These are phyloP conservation scores for Pseudocercospora eumusae DNA, from an alignment of 2,329 filamentous ascomycete genomes.

Conservation along the genomic window DNA sequence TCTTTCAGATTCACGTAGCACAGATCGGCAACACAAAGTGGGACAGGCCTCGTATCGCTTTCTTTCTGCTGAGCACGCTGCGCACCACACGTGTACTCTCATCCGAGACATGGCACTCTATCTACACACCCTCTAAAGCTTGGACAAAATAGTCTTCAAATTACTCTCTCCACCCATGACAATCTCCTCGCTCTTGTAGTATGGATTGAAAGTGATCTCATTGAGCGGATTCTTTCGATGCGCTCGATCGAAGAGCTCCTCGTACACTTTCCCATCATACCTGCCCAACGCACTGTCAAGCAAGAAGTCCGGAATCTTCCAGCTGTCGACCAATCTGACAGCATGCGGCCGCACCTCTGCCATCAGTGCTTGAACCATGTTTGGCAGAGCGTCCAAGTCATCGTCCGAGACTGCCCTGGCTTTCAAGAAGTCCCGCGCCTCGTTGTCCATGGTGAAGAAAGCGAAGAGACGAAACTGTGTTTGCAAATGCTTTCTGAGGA, in stretches of 20 bases:
- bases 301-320: slow-evolving; percentile 56
- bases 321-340: slow-evolving; percentile 55
- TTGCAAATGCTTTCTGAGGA: slow-evolving; percentile 41
- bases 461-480: slow-evolving; percentile 53
- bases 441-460: slow-evolving; percentile 50
- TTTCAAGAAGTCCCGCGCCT: slow-evolving; percentile 50
- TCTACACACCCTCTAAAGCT: slow-evolving; percentile 32
- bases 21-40: background rate
- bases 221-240: slow-evolving; percentile 57
- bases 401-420: slow-evolving; percentile 46
- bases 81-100: background rate
- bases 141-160: slow-evolving; percentile 35
- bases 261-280: slow-evolving; percentile 56
- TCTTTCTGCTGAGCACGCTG: too few species aligned
- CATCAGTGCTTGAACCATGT: slow-evolving; percentile 52
- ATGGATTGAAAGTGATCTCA: slow-evolving; percentile 52
- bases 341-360: slow-evolving; percentile 52
- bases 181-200: slow-evolving; percentile 53
- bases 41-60: too few species aligned
- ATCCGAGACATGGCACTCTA: background rate
- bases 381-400: slow-evolving; percentile 46
- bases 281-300: slow-evolving; percentile 55
- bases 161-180: slow-evolving; percentile 46
- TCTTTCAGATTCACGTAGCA: background rate
- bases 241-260: slow-evolving; percentile 55